Conservation (phyloP, 768 basidiomycete species). For the Dioszegia hungarica region DNA sequence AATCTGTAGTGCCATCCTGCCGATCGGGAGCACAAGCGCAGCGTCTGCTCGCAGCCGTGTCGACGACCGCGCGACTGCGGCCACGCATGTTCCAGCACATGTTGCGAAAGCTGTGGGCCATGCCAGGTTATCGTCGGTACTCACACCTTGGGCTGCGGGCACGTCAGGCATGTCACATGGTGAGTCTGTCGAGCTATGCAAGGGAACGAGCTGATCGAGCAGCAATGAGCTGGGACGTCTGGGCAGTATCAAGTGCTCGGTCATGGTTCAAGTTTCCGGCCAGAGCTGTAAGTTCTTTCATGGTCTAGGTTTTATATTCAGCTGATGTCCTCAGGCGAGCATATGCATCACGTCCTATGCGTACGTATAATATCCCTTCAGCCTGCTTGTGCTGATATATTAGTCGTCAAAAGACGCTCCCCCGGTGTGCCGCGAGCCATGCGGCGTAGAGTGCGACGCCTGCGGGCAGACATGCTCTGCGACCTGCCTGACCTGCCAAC, state of each 20-base stretch:
- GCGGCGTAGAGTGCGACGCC: slow-evolving; percentile 57
- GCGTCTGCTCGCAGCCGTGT: slow-evolving; percentile 52
- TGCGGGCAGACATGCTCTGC: slow-evolving; percentile 57
- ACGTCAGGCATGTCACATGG: neutral
- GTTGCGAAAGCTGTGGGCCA: neutral
- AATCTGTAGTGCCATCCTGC: slow-evolving; percentile 6
- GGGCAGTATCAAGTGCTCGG: neutral
- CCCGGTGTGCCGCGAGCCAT: slow-evolving; percentile 60
- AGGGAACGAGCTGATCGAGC: neutral
- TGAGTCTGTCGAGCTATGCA: neutral
- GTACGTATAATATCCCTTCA: neutral
- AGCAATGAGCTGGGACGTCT: neutral
- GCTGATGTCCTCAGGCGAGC: slow-evolving; percentile 56
- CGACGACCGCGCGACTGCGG: neutral
- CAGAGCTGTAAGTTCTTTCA: neutral
- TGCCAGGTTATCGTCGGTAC: neutral
- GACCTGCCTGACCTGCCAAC: slow-evolving; percentile 56
- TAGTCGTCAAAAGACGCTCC: slow-evolving; percentile 38
- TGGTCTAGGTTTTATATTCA: neutral
- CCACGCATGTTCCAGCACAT: neutral
- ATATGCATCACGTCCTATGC: slow-evolving; percentile 15
- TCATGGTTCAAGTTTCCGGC: neutral
- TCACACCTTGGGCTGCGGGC: neutral
- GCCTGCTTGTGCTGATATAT: neutral
- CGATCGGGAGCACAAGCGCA: neutral